Conservation (phyloP, 2,329 filamentous ascomycete species). For the Zalaria sp. region DNA sequence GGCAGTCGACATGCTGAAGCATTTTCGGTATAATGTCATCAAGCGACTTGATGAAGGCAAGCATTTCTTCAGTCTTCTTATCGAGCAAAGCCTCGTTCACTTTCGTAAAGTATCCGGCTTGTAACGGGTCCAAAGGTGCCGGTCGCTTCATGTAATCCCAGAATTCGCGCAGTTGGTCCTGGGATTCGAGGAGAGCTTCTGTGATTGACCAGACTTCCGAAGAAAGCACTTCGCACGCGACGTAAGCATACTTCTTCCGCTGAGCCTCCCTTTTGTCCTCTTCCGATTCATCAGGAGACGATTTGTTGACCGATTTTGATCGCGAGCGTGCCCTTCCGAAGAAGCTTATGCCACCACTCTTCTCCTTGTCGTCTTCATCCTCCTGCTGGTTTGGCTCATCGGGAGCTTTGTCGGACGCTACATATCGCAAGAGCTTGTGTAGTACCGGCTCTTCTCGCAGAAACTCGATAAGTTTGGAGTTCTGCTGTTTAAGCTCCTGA, state of each 20-base stretch:
- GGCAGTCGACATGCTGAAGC: slow-evolving; percentile 87
- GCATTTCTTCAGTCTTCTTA: slow-evolving; percentile 96
- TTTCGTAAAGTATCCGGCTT: slow-evolving; percentile 97
- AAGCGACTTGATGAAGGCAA: slow-evolving; percentile 72
- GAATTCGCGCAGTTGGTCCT: slow-evolving; percentile 63
- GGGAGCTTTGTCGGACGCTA: slow-evolving; percentile 56
- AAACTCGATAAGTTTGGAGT: slow-evolving; percentile 93
- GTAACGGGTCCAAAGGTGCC: slow-evolving; percentile 78
- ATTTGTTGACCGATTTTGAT: slow-evolving; percentile 27
- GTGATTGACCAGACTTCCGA: slow-evolving; percentile 96
- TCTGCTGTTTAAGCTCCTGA: slow-evolving; percentile 95
- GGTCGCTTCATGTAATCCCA: slow-evolving; percentile 79
- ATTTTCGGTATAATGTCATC: slow-evolving; percentile 73
- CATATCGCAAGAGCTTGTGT: slow-evolving; percentile 77
- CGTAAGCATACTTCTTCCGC: slow-evolving; percentile 84
- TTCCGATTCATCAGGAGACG: slow-evolving; percentile 26
- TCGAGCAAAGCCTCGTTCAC: slow-evolving; percentile 96
- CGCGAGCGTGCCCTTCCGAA: slow-evolving; percentile 29
- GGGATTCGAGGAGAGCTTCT: slow-evolving; percentile 80
- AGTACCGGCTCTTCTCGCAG: slow-evolving; percentile 77
- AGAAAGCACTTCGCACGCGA: slow-evolving; percentile 83
- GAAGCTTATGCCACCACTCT: slow-evolving; percentile 27
- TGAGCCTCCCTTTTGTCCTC: slow-evolving; percentile 75
- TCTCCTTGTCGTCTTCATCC: slow-evolving; percentile 32
- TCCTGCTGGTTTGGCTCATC: slow-evolving; percentile 25